A percentile compares a stretch with the other conserved stretches of the same genome.
These are phyloP conservation scores for Fraxinus pennsylvanica DNA, from an alignment of 257 asterid species.

Conservation along the genomic window DNA sequence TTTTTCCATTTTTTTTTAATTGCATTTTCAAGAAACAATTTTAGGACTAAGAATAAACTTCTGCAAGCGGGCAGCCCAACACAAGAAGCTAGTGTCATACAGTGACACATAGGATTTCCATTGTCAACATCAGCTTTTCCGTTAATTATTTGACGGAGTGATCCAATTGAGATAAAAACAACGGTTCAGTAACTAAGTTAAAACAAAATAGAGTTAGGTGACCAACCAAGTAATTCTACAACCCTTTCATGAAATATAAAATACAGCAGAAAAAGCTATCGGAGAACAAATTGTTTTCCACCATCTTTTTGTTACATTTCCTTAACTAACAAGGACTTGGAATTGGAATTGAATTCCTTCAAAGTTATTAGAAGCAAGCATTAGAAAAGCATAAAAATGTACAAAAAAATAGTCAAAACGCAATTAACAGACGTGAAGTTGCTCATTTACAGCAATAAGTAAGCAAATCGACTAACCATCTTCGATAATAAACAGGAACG, in stretches of 20 bases:
- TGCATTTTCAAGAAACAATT: not conserved
- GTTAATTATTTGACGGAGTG: not conserved
- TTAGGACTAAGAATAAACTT: not conserved
- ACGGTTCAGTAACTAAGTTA: not conserved
- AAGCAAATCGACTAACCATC: not conserved
- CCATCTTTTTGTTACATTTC: not conserved
- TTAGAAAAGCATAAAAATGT: not conserved
- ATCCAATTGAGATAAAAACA: not conserved
- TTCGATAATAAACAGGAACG: not conserved
- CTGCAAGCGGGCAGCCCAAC: not conserved
- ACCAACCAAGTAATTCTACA: not conserved
- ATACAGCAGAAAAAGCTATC: not conserved
- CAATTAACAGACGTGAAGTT: not conserved
- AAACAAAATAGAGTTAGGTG: not conserved
- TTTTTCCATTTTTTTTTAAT: no score
- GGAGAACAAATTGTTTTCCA: conserved; percentile 6
- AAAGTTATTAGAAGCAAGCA: not conserved
- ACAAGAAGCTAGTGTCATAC: not conserved
- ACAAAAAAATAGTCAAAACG: not conserved
- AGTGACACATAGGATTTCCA: not conserved
- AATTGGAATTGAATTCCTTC: not conserved
- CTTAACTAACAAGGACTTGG: not conserved
- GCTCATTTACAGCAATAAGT: not conserved
- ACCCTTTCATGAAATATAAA: not conserved
- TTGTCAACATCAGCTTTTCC: not conserved